Percentiles rank a stretch among this genome's conserved stretches.
These are phyloP conservation scores for Trypanosoma vivax DNA, from an alignment of 208 protist genomes.

Conservation along the genomic window DNA sequence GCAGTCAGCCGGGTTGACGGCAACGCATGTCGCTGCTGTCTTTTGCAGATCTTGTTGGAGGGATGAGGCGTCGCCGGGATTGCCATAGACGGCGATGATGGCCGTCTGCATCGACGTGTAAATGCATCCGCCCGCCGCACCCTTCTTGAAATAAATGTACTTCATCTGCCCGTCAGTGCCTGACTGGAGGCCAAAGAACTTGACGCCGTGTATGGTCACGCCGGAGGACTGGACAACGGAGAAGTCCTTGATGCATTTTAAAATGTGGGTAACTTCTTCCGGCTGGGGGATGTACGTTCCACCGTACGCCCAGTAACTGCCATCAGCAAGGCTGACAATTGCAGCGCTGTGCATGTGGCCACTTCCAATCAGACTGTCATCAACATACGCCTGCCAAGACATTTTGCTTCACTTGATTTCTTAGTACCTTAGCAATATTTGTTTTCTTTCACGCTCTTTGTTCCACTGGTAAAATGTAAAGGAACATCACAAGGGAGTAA, in stretches of 20 bases:
- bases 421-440: background rate
- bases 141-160: conserved; percentile 88
- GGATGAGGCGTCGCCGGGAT: conserved; percentile 52
- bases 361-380: conserved; percentile 83
- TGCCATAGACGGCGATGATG: conserved; percentile 82
- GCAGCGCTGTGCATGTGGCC: conserved; percentile 85
- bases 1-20: conserved; percentile 81
- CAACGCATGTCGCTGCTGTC: conserved; percentile 24
- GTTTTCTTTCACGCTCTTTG: background rate
- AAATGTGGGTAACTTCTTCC: conserved; percentile 77
- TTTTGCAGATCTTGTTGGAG: conserved; percentile 46
- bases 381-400: conserved; percentile 86
- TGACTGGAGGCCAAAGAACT: conserved; percentile 81
- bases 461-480: background rate
- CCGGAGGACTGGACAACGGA: conserved; percentile 63
- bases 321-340: conserved; percentile 71
- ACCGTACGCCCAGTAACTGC: conserved; percentile 86
- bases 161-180: conserved; percentile 64
- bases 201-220: conserved; percentile 72
- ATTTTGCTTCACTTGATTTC: conserved; percentile 33
- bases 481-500: too few relatives aligned
- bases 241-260: conserved; percentile 55
- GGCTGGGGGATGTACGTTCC: conserved; percentile 81
- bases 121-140: conserved; percentile 74
- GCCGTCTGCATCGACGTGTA: conserved; percentile 80